phyloP scores from a whole-genome alignment of 179 eudicot genomes.

The Actinidia arguta region DNA sequence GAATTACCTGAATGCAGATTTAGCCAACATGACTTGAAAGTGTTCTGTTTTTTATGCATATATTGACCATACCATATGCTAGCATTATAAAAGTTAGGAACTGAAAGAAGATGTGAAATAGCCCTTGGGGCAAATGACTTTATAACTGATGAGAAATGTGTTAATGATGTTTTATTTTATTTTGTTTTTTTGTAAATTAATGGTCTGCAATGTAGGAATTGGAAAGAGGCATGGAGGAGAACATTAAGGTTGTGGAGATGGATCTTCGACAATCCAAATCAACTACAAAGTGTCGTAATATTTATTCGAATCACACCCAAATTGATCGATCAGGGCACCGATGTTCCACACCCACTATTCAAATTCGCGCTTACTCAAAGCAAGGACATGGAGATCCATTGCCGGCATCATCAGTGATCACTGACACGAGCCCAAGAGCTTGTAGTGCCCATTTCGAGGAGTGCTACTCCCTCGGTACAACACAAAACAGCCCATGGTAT shows the following conservation, averaged over 20 bases:
- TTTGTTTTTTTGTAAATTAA: background rate
- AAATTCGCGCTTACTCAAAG: constrained; percentile 30
- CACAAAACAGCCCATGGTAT: constrained; percentile 79
- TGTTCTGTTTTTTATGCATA: background rate
- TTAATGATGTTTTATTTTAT: too few species aligned
- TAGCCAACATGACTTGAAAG: background rate
- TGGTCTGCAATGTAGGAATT: constrained; percentile 47
- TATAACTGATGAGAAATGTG: too few species aligned
- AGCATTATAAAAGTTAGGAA: background rate
- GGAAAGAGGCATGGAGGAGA: constrained; percentile 67
- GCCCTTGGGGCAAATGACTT: too few species aligned
- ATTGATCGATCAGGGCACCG: constrained; percentile 50
- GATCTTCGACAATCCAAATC: constrained; percentile 63
- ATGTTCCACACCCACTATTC: constrained; percentile 47
- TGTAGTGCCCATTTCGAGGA: constrained; percentile 80
- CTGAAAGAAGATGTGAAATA: background rate
- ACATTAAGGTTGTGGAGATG: constrained; percentile 93
- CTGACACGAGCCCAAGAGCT: constrained; percentile 77
- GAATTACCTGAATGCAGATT: background rate
- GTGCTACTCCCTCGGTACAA: constrained; percentile 56
- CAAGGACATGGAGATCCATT: constrained; percentile 54
- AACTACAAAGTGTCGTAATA: constrained; percentile 44
- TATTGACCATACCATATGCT: too few species aligned
- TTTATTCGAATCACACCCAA: constrained; percentile 54
- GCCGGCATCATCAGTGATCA: constrained; percentile 74